A percentile compares a stretch with the other conserved stretches of the same genome.
These are phyloP conservation scores for Saccharomycopsis schoenii DNA, from an alignment of 805 yeast species.

Conservation along the genomic window DNA sequence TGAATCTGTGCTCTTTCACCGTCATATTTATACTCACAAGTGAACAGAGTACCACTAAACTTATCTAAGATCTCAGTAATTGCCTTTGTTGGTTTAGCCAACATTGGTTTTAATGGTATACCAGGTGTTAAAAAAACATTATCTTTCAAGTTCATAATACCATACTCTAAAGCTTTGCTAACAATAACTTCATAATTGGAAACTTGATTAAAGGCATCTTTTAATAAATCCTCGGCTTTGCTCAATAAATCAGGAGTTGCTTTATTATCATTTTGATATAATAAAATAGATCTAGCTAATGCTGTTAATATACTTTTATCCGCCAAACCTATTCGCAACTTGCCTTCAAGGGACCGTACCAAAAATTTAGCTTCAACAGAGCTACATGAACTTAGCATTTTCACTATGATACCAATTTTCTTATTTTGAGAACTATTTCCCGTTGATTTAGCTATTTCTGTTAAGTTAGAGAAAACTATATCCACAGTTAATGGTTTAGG, in stretches of 20 bases:
- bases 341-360: conserved; percentile 86
- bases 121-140: conserved; percentile 80
- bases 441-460: conserved; percentile 63
- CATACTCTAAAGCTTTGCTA: conserved; percentile 51
- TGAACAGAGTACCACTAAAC: conserved; percentile 74
- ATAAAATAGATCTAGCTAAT: conserved; percentile 71
- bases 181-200: conserved; percentile 86
- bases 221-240: conserved; percentile 65
- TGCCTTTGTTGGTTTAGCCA: conserved; percentile 94
- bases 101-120: conserved; percentile 93
- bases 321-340: conserved; percentile 85
- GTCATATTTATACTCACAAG: conserved; percentile 95
- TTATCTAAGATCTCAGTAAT: conserved; percentile 86
- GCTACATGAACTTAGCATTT: conserved; percentile 76
- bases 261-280: conserved; percentile 37
- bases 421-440: conserved; percentile 76
- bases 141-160: conserved; percentile 54
- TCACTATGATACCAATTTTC: conserved; percentile 71
- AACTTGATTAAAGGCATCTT: conserved; percentile 80
- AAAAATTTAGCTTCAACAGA: conserved; percentile 84
- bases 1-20: conserved; percentile 98
- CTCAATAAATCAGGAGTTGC: conserved; percentile 38
- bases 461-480: conserved; percentile 63
- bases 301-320: conserved; percentile 85
- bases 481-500: conserved; percentile 72